Percentiles rank a stretch among this genome's conserved stretches.
Conservation (phyloP, 2,329 filamentous ascomycete species). For the Fusarium clavum region DNA sequence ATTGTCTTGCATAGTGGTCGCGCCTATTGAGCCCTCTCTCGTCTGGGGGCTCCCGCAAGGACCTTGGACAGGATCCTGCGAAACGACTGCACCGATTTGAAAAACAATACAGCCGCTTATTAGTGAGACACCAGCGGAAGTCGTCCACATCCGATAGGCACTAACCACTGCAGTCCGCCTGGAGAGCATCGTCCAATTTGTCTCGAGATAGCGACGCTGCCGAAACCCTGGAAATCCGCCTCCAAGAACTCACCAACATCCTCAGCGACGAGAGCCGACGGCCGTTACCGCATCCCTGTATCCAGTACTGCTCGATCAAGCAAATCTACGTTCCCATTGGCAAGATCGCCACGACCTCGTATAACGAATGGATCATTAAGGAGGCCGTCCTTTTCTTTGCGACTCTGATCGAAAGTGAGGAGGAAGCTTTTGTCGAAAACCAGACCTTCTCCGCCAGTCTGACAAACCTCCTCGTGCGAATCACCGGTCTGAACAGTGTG, state of each 20-base stretch:
- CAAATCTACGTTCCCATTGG: slow-evolving; percentile 91
- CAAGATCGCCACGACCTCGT: slow-evolving; percentile 86
- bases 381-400: slow-evolving; percentile 89
- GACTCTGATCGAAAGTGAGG: slow-evolving; percentile 93
- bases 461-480: slow-evolving; percentile 85
- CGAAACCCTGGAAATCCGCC: slow-evolving; percentile 70
- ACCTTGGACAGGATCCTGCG: slow-evolving; percentile 71
- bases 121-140: slow-evolving; percentile 58
- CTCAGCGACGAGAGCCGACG: slow-evolving; percentile 90
- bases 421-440: slow-evolving; percentile 93
- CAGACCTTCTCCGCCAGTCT: slow-evolving; percentile 86
- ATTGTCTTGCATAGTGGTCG: slow-evolving; percentile 65
- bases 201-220: slow-evolving; percentile 70
- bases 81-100: slow-evolving; percentile 74
- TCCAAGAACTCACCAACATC: slow-evolving; percentile 75
- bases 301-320: slow-evolving; percentile 84
- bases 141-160: slow-evolving; percentile 1
- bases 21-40: slow-evolving; percentile 73
- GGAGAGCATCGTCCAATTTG: slow-evolving; percentile 71
- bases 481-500: slow-evolving; percentile 78
- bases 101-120: slow-evolving; percentile 71
- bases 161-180: slow-evolving; percentile 59
- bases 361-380: slow-evolving; percentile 86
- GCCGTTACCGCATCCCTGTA: slow-evolving; percentile 90
- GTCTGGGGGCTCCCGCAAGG: slow-evolving; percentile 66